A percentile compares a stretch with the other conserved stretches of the same genome.
Conservation (phyloP, 2,329 filamentous ascomycete genomes). For the Xylaria polymorpha region DNA sequence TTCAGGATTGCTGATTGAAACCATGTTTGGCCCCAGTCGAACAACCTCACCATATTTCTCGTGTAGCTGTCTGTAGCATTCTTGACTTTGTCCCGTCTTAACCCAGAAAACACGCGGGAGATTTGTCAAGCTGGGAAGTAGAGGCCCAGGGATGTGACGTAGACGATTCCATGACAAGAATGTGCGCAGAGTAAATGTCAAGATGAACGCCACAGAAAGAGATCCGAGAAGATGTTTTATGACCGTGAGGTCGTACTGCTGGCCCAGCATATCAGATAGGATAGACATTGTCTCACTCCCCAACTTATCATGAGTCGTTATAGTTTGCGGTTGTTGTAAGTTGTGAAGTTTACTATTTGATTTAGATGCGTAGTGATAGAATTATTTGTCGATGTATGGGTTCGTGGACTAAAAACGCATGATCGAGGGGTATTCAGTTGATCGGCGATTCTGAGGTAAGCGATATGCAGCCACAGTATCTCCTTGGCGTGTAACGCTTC, state of each 20-base stretch:
- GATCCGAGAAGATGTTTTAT: constrained; percentile 4
- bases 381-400: background rate
- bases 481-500: background rate
- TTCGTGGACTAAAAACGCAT: background rate
- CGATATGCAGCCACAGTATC: background rate
- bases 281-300: constrained; percentile 5
- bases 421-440: background rate
- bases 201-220: constrained; percentile 1
- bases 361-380: background rate
- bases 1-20: constrained; percentile 38
- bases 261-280: background rate
- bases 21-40: constrained; percentile 40
- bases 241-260: constrained; percentile 7
- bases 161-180: constrained; percentile 36
- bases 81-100: constrained; percentile 36
- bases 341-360: background rate
- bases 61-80: constrained; percentile 36
- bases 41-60: constrained; percentile 40
- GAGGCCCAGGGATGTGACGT: constrained; percentile 43
- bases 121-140: constrained; percentile 38
- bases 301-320: background rate
- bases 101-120: constrained; percentile 41
- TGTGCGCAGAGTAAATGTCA: constrained; percentile 2
- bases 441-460: background rate
- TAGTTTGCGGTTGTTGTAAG: background rate